phyloP scores from a whole-genome alignment of 208 protist species.

The Acanthamoeba healyi region DNA sequence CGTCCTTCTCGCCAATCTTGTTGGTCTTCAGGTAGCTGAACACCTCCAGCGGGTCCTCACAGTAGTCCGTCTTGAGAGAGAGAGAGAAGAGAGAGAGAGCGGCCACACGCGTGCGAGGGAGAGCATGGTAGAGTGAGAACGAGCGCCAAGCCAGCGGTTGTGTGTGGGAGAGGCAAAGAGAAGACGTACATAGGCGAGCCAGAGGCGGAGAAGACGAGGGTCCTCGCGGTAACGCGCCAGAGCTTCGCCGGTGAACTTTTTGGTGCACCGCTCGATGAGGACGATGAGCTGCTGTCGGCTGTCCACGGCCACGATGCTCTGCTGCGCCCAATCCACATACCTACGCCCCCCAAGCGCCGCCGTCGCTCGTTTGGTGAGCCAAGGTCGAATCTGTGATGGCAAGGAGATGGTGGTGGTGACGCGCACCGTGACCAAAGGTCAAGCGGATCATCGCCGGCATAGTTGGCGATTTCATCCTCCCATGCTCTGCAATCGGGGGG shows the following conservation, averaged over 20 bases:
- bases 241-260: neutral
- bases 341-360: too few relatives aligned
- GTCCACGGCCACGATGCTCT: neutral
- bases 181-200: neutral
- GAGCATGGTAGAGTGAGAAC: too few relatives aligned
- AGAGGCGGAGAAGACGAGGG: neutral
- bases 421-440: neutral
- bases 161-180: too few relatives aligned
- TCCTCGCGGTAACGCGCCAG: neutral
- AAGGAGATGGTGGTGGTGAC: too few relatives aligned
- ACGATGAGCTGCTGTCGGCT: neutral
- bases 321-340: constrained; percentile 11
- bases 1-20: constrained; percentile 1
- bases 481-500: too few relatives aligned
- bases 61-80: constrained; percentile 31
- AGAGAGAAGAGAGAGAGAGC: too few relatives aligned
- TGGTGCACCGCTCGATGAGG: neutral
- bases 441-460: neutral
- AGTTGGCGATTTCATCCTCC: neutral
- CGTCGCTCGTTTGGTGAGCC: too few relatives aligned
- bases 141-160: too few relatives aligned
- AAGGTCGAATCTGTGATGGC: too few relatives aligned
- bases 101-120: too few relatives aligned
- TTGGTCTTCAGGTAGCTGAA: constrained; percentile 24
- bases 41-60: neutral